A percentile compares a stretch with the other conserved stretches of the same genome.
Evolutionary conservation across 192 early-diverging fungal species (phyloP).

Genomic region (Tieghemiomyces parasiticus): DNA sequence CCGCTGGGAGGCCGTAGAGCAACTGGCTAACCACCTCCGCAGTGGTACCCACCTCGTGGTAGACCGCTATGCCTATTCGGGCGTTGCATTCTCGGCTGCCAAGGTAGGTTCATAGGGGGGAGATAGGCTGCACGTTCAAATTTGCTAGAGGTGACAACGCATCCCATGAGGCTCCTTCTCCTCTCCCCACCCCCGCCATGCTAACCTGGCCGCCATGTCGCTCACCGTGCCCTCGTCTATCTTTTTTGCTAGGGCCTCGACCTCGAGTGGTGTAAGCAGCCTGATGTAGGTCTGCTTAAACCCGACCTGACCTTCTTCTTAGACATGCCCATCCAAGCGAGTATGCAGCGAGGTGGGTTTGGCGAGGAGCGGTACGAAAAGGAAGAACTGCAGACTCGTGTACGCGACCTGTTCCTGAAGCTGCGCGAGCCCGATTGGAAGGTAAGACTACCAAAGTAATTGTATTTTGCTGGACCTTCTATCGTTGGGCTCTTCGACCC

Average conservation of each 20-base stretch:
- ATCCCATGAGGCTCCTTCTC: too few relatives aligned
- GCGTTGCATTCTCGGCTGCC: conserved; percentile 80
- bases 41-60: conserved; percentile 64
- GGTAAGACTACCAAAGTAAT: neutral
- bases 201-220: too few relatives aligned
- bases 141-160: too few relatives aligned
- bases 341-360: conserved; percentile 67
- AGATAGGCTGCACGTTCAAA: too few relatives aligned
- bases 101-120: conserved; percentile 46
- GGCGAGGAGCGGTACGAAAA: conserved; percentile 89
- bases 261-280: conserved; percentile 74
- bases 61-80: conserved; percentile 93
- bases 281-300: conserved; percentile 67
- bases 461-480: neutral
- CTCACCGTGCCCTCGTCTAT: too few relatives aligned
- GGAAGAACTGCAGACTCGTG: conserved; percentile 64
- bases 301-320: conserved; percentile 86
- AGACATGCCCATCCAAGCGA: conserved; percentile 61
- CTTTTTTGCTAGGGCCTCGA: conserved; percentile 43
- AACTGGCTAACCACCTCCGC: conserved; percentile 40
- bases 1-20: conserved; percentile 75
- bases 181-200: too few relatives aligned
- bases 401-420: conserved; percentile 48
- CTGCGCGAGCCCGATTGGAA: conserved; percentile 19
- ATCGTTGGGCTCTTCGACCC: neutral